phyloP scores from a whole-genome alignment of 352 stramenopile genomes.

The Pseudoperonospora humuli region DNA sequence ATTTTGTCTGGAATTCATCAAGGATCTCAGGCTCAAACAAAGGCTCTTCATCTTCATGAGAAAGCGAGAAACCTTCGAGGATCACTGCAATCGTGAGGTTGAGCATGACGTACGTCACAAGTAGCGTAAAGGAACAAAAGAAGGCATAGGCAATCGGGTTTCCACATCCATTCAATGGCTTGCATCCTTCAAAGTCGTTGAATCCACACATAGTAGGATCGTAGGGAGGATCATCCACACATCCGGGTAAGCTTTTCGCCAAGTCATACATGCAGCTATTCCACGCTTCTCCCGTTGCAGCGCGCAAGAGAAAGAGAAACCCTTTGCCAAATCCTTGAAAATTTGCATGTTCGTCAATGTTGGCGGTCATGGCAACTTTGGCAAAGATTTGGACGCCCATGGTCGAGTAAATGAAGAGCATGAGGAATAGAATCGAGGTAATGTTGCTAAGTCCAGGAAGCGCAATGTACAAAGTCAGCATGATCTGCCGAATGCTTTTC shows the following conservation, averaged over 20 bases:
- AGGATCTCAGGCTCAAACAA: constrained; percentile 84
- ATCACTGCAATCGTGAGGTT: constrained; percentile 93
- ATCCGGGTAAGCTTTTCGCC: constrained; percentile 26
- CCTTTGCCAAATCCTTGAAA: constrained; percentile 89
- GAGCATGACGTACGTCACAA: constrained; percentile 91
- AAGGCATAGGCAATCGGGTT: constrained; percentile 56
- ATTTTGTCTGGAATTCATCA: constrained; percentile 84
- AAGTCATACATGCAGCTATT: constrained; percentile 91
- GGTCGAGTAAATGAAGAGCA: too few species aligned
- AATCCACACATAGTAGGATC: constrained; percentile 68
- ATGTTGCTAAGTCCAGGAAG: too few species aligned
- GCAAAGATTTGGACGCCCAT: too few species aligned
- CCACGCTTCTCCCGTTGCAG: constrained; percentile 91
- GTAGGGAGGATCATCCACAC: constrained; percentile 51
- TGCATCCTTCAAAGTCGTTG: constrained; percentile 52
- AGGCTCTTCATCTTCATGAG: constrained; percentile 81
- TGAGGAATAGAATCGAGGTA: too few species aligned
- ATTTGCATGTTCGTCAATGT: constrained; percentile 87
- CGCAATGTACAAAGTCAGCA: too few species aligned
- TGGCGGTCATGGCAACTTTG: too few species aligned
- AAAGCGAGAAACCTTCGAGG: constrained; percentile 86
- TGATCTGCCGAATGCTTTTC: too few species aligned
- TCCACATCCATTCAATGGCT: constrained; percentile 72
- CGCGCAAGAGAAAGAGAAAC: constrained; percentile 85
- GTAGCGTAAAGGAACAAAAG: constrained; percentile 84